These are phyloP conservation scores for Forsythia suspensa DNA, from an alignment of 257 asterid species.

Conservation along the genomic window DNA sequence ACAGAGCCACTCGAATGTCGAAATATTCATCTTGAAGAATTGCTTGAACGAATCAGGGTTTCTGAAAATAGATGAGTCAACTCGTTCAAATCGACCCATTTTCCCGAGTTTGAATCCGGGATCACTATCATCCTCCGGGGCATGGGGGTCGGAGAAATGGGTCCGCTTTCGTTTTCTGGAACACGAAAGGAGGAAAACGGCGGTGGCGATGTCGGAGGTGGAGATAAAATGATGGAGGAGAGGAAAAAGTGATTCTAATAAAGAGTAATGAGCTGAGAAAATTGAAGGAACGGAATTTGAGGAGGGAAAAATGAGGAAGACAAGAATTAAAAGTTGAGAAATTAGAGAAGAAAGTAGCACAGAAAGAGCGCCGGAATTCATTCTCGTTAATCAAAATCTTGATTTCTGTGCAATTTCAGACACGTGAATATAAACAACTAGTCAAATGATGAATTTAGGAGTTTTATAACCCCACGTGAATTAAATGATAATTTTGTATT, in stretches of 20 bases:
- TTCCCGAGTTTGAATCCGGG: constrained; percentile 15
- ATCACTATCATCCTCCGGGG: constrained; percentile 16
- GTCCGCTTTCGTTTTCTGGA: constrained; percentile 64
- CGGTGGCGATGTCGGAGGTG: constrained; percentile 48
- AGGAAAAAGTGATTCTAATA: constrained; percentile 24
- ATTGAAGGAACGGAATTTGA: constrained; percentile 23
- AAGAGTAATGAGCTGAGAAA: constrained; percentile 7
- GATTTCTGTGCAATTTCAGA: constrained; percentile 20
- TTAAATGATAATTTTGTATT: neutral
- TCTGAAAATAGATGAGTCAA: constrained; percentile 27
- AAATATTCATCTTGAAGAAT: constrained; percentile 54
- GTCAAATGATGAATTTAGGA: neutral
- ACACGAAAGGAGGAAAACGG: constrained; percentile 37
- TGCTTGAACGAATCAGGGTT: constrained; percentile 62
- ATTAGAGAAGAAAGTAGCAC: constrained; percentile 62
- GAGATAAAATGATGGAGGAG: constrained; percentile 56
- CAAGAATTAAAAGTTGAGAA: constrained; percentile 48
- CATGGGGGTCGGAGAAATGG: constrained; percentile 18
- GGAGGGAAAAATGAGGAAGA: constrained; percentile 46
- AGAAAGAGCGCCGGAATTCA: constrained; percentile 49
- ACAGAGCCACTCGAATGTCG: constrained; percentile 86
- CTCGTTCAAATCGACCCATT: constrained; percentile 8
- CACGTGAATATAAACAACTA: neutral
- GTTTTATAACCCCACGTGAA: neutral
- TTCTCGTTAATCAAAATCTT: constrained; percentile 4